Evolutionary conservation across 2,329 filamentous ascomycete species (phyloP).

Genomic region (Knoxdaviesia capensis): DNA sequence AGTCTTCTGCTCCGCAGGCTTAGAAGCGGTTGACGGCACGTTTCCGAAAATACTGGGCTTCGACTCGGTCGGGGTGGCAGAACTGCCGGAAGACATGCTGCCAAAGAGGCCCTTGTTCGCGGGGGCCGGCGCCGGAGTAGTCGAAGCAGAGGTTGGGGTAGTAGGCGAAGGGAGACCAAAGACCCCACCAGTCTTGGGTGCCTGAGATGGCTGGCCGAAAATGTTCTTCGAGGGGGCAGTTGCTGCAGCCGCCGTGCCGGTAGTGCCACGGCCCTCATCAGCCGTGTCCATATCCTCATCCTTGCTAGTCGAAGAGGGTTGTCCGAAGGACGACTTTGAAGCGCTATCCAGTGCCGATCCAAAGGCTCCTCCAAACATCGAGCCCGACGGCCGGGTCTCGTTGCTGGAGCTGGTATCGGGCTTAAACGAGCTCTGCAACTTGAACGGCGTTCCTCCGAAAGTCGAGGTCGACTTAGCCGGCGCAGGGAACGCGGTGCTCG

Average conservation of each 20-base stretch:
- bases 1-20: too few species aligned
- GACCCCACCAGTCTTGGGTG: background rate
- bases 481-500: constrained; percentile 18
- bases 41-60: too few species aligned
- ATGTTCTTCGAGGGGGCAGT: background rate
- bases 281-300: constrained; percentile 32
- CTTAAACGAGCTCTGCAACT: constrained; percentile 47
- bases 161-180: background rate
- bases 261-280: constrained; percentile 5
- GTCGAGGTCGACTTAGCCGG: constrained; percentile 3
- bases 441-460: constrained; percentile 39
- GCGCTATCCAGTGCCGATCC: constrained; percentile 32
- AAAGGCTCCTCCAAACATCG: constrained; percentile 42
- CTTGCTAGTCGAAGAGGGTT: constrained; percentile 16
- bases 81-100: too few species aligned
- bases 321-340: background rate
- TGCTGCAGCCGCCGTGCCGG: too few species aligned
- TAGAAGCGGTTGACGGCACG: too few species aligned
- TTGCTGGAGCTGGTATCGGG: constrained; percentile 40
- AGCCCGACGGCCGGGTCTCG: constrained; percentile 18
- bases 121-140: too few species aligned
- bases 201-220: background rate
- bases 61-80: too few species aligned
- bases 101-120: too few species aligned
- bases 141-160: too few species aligned